A percentile compares a stretch with the other conserved stretches of the same genome.
Evolutionary conservation across 2,329 filamentous ascomycete species (phyloP).

Genomic region (Leptodontidium sp.): DNA sequence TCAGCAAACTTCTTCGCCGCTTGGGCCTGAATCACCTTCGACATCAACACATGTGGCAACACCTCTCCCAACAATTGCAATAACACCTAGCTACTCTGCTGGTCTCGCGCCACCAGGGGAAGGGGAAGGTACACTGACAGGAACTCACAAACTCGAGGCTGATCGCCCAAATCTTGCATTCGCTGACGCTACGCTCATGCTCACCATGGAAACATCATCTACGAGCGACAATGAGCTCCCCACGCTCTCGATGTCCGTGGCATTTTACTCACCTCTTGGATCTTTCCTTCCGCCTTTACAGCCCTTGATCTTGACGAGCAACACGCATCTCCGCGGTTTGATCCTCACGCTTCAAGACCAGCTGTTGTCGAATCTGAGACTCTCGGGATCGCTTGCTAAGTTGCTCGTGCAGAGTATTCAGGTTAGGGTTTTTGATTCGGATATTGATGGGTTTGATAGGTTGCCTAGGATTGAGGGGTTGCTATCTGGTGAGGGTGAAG

Average conservation of each 20-base stretch:
- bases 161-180: too few species aligned
- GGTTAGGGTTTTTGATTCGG: conserved; percentile 1
- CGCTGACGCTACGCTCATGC: not conserved
- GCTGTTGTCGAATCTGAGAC: not conserved
- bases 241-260: not conserved
- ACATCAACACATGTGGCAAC: not conserved
- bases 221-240: not conserved
- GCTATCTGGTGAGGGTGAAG: not conserved
- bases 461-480: conserved; percentile 1
- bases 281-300: conserved; percentile 4
- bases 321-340: not conserved
- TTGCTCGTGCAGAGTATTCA: conserved; percentile 7
- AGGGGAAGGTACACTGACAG: too few species aligned
- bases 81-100: too few species aligned
- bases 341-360: not conserved
- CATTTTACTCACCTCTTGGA: not conserved
- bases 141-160: too few species aligned
- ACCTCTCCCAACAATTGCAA: too few species aligned
- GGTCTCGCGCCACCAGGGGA: too few species aligned
- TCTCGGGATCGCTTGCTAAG: not conserved
- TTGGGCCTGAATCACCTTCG: not conserved
- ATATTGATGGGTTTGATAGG: not conserved
- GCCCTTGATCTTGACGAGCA: not conserved
- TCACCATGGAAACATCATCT: not conserved
- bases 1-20: not conserved